These are phyloP conservation scores for Cladosporium oxysporum DNA, from an alignment of 2,329 filamentous ascomycete genomes.

Conservation along the genomic window DNA sequence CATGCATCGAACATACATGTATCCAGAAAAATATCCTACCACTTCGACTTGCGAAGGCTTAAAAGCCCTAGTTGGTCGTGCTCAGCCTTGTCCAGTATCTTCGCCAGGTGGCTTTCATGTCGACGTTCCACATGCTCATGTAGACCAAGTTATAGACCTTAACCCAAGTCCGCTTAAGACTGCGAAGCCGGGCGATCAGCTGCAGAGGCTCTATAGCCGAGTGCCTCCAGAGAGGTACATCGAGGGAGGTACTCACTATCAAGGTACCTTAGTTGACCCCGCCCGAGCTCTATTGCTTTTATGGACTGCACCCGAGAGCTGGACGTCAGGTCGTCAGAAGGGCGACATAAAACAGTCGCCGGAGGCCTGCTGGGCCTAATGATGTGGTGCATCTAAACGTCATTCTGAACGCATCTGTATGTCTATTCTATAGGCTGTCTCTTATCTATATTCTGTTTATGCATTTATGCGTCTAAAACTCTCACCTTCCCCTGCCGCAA, in stretches of 20 bases:
- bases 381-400: not conserved
- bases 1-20: too few relatives aligned
- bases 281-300: not conserved
- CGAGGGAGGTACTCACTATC: not conserved
- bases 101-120: too few relatives aligned
- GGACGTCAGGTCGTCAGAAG: not conserved
- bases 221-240: not conserved
- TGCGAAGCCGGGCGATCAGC: not conserved
- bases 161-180: not conserved
- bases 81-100: too few relatives aligned
- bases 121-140: too few relatives aligned
- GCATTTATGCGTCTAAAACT: not conserved
- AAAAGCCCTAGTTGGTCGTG: too few relatives aligned
- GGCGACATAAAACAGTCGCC: not conserved
- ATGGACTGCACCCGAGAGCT: not conserved
- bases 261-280: not conserved
- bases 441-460: not conserved
- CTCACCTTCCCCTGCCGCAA: not conserved
- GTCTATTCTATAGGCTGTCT: not conserved
- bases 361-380: not conserved
- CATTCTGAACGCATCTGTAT: not conserved
- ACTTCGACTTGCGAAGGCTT: too few relatives aligned
- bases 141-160: too few relatives aligned
- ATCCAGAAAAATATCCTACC: too few relatives aligned
- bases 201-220: not conserved